Evolutionary conservation across 2,329 filamentous ascomycete species (phyloP), one percentile per base, ranked within the genome.

Genomic region (Cryphonectria radicalis): DNA sequence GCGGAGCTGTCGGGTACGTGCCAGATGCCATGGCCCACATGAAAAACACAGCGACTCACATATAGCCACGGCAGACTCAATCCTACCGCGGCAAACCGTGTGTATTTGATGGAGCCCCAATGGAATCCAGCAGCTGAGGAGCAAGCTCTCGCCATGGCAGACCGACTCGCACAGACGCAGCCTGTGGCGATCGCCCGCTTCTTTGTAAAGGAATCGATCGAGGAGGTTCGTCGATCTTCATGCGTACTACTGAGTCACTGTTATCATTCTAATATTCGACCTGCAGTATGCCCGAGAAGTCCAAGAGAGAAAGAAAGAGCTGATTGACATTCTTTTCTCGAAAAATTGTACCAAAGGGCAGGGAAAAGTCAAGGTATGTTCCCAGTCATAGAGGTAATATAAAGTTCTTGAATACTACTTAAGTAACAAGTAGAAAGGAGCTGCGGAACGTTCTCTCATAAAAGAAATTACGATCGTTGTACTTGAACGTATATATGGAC

Each of bases 71-170:
- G 10, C 42, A 69, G 67, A 53, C 57, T 40, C 4, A 64, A 53
- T n/a, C 60, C 55, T 8, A 69, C 25, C 2, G 67, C 59, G 7
- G 67, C 59, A 64, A 63, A 5, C 14, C 59, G 59, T 3, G 59
- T 40, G 22, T 64, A 64, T 69, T n/a, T 69, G n/a, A 69, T 55
- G 43, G 67, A 69, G 46, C 67, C 67, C 2, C 67, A 69, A 37
- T 69, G 59, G 59, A 55, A 64, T 35, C 42, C 59, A 40, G 67
- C 43, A 1, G 57, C 64, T 13, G 67, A 65, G 42, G 67, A 65
- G 11, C 60, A 69, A 42, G 67, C 43, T 8, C 6, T 50, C 19
- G 43, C 43, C 4, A 50, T 1, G 60, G 28, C 42, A 1, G 32
- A 69, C 43, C 60, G 67, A 6, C 25, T 69, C 37, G 59, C 32